Conservation (phyloP, 73 alveolate species). For the Paramecium caudatum region DNA sequence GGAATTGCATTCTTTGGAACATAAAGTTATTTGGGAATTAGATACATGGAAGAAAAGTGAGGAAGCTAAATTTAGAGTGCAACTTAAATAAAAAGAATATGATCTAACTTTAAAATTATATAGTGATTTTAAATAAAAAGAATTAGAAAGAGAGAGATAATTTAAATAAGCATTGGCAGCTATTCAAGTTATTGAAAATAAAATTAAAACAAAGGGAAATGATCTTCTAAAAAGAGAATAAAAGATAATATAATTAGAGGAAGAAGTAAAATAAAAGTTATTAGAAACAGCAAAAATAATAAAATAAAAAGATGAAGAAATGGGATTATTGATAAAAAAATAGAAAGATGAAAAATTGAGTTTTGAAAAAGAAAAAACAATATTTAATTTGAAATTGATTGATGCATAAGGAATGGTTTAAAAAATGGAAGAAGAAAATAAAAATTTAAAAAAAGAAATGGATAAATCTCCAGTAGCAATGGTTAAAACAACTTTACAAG, state of each 20-base stretch:
- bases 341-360: constrained; percentile 38
- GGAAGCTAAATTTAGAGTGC: constrained; percentile 30
- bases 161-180: neutral
- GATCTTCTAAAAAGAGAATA: constrained; percentile 11
- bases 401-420: neutral
- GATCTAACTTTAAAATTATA: constrained; percentile 9
- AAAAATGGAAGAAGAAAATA: constrained; percentile 61
- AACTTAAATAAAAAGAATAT: neutral
- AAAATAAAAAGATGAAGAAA: constrained; percentile 71
- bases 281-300: constrained; percentile 66
- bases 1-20: constrained; percentile 47
- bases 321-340: constrained; percentile 33
- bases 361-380: constrained; percentile 73
- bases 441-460: constrained; percentile 55
- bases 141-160: constrained; percentile 10
- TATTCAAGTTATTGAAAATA: neutral
- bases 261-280: neutral
- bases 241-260: neutral
- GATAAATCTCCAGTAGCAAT: constrained; percentile 62
- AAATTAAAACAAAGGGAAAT: neutral
- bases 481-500: constrained; percentile 52
- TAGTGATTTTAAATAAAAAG: neutral
- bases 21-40: constrained; percentile 73
- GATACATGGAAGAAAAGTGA: constrained; percentile 77
- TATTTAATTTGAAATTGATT: constrained; percentile 12